These are phyloP conservation scores for Cicer arietinum DNA, from an alignment of 306 rosid species.

Conservation along the genomic window DNA sequence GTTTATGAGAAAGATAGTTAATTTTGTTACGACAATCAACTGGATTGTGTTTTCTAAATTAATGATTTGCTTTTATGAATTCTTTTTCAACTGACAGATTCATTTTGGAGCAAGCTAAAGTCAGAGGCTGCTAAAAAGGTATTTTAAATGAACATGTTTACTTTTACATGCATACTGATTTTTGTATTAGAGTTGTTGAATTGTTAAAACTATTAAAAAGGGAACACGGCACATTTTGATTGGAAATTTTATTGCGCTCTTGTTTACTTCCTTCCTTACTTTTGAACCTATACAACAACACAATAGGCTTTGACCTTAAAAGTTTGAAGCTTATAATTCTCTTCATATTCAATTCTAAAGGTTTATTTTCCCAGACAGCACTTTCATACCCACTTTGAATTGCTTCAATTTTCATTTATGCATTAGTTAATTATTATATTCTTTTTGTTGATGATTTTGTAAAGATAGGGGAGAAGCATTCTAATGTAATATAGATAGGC, in stretches of 20 bases:
- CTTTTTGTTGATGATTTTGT: slow-evolving; percentile 19
- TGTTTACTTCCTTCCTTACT: slow-evolving; percentile 10
- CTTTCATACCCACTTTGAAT: slow-evolving; percentile 3
- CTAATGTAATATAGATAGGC: background rate
- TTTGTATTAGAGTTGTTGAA: slow-evolving; percentile 13
- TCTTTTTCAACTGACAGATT: slow-evolving; percentile 57
- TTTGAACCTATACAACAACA: background rate
- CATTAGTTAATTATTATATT: slow-evolving; percentile 2
- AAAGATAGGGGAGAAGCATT: slow-evolving; percentile 7
- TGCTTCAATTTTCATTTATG: slow-evolving; percentile 19
- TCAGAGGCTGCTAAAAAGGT: slow-evolving; percentile 80
- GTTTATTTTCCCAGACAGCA: background rate
- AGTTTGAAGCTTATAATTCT: slow-evolving; percentile 28
- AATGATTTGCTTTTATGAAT: slow-evolving; percentile 41
- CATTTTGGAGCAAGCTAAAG: slow-evolving; percentile 86
- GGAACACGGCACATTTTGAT: background rate
- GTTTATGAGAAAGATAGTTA: slow-evolving; percentile 10
- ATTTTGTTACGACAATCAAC: slow-evolving; percentile 20
- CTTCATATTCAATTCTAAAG: slow-evolving; percentile 23
- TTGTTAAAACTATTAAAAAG: background rate
- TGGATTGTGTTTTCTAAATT: slow-evolving; percentile 20
- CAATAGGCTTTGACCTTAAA: slow-evolving; percentile 16
- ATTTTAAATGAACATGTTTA: slow-evolving; percentile 31
- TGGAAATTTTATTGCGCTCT: background rate
- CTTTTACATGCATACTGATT: slow-evolving; percentile 12